Base-by-base conservation (phyloP, 768 basidiomycete species). In the Roridomyces roridus region DNA sequence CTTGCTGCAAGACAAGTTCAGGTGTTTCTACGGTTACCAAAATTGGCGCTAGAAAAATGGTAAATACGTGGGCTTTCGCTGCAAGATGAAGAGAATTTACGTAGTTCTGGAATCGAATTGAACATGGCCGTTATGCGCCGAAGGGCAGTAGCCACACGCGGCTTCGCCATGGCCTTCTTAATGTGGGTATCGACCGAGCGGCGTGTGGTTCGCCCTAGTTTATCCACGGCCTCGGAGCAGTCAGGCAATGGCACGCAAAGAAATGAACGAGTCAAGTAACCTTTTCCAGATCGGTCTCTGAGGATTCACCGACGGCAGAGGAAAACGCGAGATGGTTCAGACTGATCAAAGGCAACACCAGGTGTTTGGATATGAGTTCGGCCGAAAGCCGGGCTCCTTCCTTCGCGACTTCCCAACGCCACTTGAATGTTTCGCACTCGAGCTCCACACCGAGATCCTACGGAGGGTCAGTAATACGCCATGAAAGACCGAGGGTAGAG, bases 331-430 rank as follows among this genome's bases (percentile, higher is more conserved):
- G 71, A 69, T 91, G 85, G 55, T 80, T 85, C 42, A 84, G 74
- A 68, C 85, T 90, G 67, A 93, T 86, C 57, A 92, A 78, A 7
- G 91, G 91, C 57, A 87, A 75, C 59, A 92, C 85, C 60, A 92
- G 83, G 64, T 93, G 91, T 60, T 80, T 87, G 57, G 91, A 92
- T 47, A 93, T 78, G 51, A 91, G 75, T 46, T 90, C 87, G 55
- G 91, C 84, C 31, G 90, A 88, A 28, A 71, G 64, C 69, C 78
- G 86, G 68, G 85, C 76, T 8, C 89, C 88, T 34, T 89, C 67
- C 60, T 80, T 82, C 68, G 79, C 82, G 15, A 86, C 81, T 70
- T 92, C 89, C 91, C 91, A 93, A 74, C 82, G 79, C 90, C 90
- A 93, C 75, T 83, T 85, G 72, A 90, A 88, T 9, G 72, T 68